Evolutionary conservation across 1,284 basidiomycete genomes (phyloP).

Genomic region (Ceratobasidium papillatum): DNA sequence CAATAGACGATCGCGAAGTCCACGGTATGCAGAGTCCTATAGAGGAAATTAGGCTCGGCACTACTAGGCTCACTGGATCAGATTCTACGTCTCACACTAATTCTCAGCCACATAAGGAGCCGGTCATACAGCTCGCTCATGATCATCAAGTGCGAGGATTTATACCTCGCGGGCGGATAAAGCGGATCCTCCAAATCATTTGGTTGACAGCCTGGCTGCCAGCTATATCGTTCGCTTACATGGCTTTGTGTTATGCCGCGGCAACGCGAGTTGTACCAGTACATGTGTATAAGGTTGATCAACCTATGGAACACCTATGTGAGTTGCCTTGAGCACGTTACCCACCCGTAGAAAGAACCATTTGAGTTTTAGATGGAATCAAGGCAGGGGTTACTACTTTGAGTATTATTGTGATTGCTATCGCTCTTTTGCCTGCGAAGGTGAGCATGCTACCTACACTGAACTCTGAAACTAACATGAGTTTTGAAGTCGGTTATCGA

Average conservation of each 20-base stretch:
- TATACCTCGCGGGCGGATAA: not conserved
- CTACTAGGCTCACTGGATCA: not conserved
- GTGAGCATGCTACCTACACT: too few relatives aligned
- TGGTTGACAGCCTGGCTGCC: constrained; percentile 34
- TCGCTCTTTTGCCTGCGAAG: constrained; percentile 31
- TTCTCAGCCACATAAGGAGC: constrained; percentile 4
- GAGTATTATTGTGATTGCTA: constrained; percentile 24
- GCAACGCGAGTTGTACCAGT: constrained; percentile 26
- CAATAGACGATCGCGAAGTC: not conserved
- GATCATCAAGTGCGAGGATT: not conserved
- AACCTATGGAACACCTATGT: constrained; percentile 25
- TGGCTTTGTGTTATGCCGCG: constrained; percentile 27
- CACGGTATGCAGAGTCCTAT: not conserved
- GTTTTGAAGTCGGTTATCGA: too few relatives aligned
- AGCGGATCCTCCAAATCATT: not conserved
- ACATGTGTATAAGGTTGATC: constrained; percentile 15
- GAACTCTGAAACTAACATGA: too few relatives aligned
- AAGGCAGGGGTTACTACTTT: constrained; percentile 35
- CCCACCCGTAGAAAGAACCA: not conserved
- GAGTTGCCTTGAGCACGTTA: not conserved
- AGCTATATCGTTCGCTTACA: constrained; percentile 1
- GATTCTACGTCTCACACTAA: not conserved
- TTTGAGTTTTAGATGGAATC: constrained; percentile 13
- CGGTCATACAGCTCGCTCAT: constrained; percentile 12
- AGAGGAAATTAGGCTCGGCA: constrained; percentile 24